Conservation (phyloP, 2,329 filamentous ascomycete genomes). For the Pseudocercospora fijiensis region DNA sequence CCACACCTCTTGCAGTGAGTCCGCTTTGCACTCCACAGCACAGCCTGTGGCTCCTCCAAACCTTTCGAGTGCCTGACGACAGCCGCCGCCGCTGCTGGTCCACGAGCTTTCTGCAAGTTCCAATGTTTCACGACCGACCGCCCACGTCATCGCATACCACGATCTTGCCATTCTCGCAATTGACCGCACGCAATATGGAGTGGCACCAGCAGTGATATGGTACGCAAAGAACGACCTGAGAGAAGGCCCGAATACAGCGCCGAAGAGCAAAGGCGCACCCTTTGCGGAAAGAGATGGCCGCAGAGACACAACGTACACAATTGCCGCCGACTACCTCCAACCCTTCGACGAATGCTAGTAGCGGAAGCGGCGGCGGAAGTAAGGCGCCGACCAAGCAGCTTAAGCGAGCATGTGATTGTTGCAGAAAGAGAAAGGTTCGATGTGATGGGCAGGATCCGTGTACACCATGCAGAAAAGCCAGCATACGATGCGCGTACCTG, state of each 20-base stretch:
- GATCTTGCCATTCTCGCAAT: slow-evolving; percentile 4
- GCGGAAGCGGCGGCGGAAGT: slow-evolving; percentile 7
- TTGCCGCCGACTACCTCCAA: slow-evolving; percentile 13
- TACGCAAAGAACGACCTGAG: slow-evolving; percentile 13
- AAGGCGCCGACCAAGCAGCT: slow-evolving; percentile 27
- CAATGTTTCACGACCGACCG: slow-evolving; percentile 12
- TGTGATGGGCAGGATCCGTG: slow-evolving; percentile 40
- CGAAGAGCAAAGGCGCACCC: slow-evolving; percentile 12
- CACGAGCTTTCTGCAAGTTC: slow-evolving; percentile 6
- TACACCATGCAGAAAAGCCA: slow-evolving; percentile 38
- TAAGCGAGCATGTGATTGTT: slow-evolving; percentile 41
- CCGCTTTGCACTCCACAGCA: not conserved
- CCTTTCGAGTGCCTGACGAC: not conserved
- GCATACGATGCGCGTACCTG: slow-evolving; percentile 39
- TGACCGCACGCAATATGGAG: not conserved
- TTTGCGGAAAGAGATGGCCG: slow-evolving; percentile 24
- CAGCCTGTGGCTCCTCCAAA: not conserved
- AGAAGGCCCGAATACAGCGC: slow-evolving; percentile 21
- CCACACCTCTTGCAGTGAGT: not conserved
- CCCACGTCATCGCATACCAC: slow-evolving; percentile 8
- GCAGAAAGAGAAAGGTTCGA: slow-evolving; percentile 39
- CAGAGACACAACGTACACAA: slow-evolving; percentile 19
- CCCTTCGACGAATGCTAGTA: not conserved
- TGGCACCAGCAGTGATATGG: slow-evolving; percentile 5
- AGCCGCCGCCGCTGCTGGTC: not conserved